These are phyloP conservation scores for Teunomyces barrocoloradensis DNA, from an alignment of 805 yeast genomes.

Conservation along the genomic window DNA sequence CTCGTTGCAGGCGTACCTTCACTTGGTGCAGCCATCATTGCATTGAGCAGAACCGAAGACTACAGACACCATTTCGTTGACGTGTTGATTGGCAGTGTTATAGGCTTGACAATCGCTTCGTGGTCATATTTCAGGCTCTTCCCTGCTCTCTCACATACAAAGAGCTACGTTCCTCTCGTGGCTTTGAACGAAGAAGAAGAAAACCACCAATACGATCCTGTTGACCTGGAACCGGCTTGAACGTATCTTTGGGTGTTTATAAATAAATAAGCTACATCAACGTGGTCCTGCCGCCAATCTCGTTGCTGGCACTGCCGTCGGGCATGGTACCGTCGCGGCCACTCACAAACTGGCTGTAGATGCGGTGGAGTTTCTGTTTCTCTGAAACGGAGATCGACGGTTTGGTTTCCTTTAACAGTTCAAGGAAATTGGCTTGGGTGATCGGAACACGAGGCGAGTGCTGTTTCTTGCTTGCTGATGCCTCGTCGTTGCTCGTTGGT, in stretches of 20 bases:
- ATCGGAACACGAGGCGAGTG: constrained; percentile 40
- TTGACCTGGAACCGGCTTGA: not conserved
- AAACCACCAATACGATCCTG: constrained; percentile 1
- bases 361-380: constrained; percentile 53
- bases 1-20: constrained; percentile 53
- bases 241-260: not conserved
- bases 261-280: constrained; percentile 51
- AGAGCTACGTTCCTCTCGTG: constrained; percentile 42
- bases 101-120: constrained; percentile 64
- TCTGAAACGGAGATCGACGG: constrained; percentile 86
- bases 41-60: constrained; percentile 84
- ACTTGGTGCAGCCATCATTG: constrained; percentile 71
- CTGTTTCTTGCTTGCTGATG: constrained; percentile 3
- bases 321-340: constrained; percentile 88
- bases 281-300: constrained; percentile 82
- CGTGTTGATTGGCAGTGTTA: constrained; percentile 64
- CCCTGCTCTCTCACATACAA: constrained; percentile 35
- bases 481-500: constrained; percentile 2
- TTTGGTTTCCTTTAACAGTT: constrained; percentile 72
- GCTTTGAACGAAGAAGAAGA: constrained; percentile 12
- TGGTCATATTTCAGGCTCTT: constrained; percentile 55
- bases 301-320: constrained; percentile 73
- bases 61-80: constrained; percentile 93
- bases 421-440: constrained; percentile 51
- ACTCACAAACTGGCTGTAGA: constrained; percentile 70